These are phyloP conservation scores for Aegle marmelos DNA, from an alignment of 345 rosid species.

Conservation along the genomic window DNA sequence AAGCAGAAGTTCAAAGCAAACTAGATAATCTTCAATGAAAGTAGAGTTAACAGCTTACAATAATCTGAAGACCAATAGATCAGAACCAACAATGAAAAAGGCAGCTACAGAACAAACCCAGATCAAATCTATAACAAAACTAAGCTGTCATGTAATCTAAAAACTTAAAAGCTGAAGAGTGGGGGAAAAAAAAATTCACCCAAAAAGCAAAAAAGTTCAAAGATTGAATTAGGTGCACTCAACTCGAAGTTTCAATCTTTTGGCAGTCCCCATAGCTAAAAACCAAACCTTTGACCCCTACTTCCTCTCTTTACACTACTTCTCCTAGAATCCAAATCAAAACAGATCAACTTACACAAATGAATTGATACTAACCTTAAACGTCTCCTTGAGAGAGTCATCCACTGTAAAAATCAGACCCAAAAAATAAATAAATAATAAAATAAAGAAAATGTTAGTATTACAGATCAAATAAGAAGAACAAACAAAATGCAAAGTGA, in stretches of 20 bases:
- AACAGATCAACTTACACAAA: conserved; percentile 11
- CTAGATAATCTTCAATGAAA: not conserved
- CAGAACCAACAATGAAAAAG: conserved; percentile 16
- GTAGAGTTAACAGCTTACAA: not conserved
- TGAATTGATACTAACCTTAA: conserved; percentile 50
- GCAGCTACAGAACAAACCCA: conserved; percentile 3
- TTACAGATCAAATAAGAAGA: conserved; percentile 23
- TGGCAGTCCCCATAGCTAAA: not conserved
- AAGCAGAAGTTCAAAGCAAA: not conserved
- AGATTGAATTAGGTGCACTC: not conserved
- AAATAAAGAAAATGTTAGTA: not conserved
- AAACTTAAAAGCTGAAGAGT: too few relatives aligned
- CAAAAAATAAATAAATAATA: not conserved
- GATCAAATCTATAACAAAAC: conserved; percentile 22
- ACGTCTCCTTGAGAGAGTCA: conserved; percentile 59
- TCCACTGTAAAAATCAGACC: conserved; percentile 36
- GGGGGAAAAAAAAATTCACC: not conserved
- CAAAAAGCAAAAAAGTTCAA: not conserved
- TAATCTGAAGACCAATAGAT: conserved; percentile 10
- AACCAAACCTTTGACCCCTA: conserved; percentile 1
- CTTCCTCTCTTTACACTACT: not conserved
- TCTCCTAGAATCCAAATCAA: conserved; percentile 2
- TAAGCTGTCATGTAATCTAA: not conserved
- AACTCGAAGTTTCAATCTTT: not conserved
- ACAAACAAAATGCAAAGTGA: conserved; percentile 5